Evolutionary conservation across 768 basidiomycete species (phyloP), one percentile per base, ranked within the genome.

Genomic region (Tulasnella sp.): DNA sequence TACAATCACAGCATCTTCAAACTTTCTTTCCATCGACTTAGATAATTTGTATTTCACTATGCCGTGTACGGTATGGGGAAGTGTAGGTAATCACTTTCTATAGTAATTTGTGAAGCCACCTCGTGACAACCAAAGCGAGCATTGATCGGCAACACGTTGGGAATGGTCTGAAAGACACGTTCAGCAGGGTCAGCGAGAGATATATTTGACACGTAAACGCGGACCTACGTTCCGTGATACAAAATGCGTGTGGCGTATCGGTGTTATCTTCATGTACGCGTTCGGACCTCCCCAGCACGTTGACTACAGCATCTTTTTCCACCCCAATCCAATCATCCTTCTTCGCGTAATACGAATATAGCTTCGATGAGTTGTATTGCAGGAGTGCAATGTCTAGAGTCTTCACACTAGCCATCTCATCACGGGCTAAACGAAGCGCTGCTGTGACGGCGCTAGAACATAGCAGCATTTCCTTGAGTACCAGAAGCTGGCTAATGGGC

Each of bases 211-310:
- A 49, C 15, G 19, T 45, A 14, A 45, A 21, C 21, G 34, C 15
- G 27, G 21, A 25, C 55, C 19, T 19, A 57, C 55, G 35, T 29
- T 43, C 14, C 3, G 41, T 77, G 49, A 88, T 78, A 65, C 81
- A 85, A 65, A 86, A 87, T 14, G 81, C 79, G 65, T 87, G 86
- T 2, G 81, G 82, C 35, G 84, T 73, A 31, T 72, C 73, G 78
- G 62, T 75, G 72, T 23, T 74, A 79, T 68, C 59, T 65, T 72
- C 31, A 61, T 64, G 40, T 65, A 65, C 21, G 59, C 66, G 32
- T 40, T 48, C 41, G 55, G 55, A 29, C 69, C 67, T 19, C 71
- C 67, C 53, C 82, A 68, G 3, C 2, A 65, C 67, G 2, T 61
- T 64, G 34, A 82, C 60, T 14, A 85, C 68, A 5, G 62, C 58